Base-by-base conservation (phyloP, 805 yeast genomes). In the Schizosaccharomyces japonicus region DNA sequence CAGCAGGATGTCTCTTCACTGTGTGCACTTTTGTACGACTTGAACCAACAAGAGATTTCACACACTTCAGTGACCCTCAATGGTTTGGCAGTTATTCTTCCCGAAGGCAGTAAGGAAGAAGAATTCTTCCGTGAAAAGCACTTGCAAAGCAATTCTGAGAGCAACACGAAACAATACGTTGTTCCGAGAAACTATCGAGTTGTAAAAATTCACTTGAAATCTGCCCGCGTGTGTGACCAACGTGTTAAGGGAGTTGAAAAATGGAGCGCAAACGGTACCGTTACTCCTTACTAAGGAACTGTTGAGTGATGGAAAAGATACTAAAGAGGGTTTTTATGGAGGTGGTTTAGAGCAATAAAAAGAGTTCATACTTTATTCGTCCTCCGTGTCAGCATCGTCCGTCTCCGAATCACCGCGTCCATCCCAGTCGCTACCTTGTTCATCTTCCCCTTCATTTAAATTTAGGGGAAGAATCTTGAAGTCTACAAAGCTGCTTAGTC, bases 11-110 rank as follows among this genome's bases (percentile, higher is more conserved):
- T 62, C 8, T 42, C 46, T 11, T 42, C 44, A 62, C 70, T 21
- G 66, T 68, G 26, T 59, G 79, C 40, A 59, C 75, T 82, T 44
- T 68, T 87, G 51, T 76, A 80, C 52, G 75, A 73, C 51, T 63
- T 87, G 58, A 87, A 87, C 60, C 87, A 79, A 58, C 68, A 75
- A 11, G 93, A 83, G 58, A 57, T 84, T 49, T 73, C 84, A 50
- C 75, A 81, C 52, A 75, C 81, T 50, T 78, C 92, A 52, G 92
- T 83, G 8, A 85, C 93, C 52, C 63, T 87, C 28, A 68, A 71
- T 39, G 96, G 95, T 1, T 64, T 63, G 33, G 90, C 87, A 1
- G 64, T 66, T 25, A 67, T 79, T 5, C 60, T 81, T 8, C 42
- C 42, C 13, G 58, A 58, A 7, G 63, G 64, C 1, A 64, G 62